Base-by-base conservation (phyloP, 2,329 filamentous ascomycete genomes). In the Hypocrella siamensis region DNA sequence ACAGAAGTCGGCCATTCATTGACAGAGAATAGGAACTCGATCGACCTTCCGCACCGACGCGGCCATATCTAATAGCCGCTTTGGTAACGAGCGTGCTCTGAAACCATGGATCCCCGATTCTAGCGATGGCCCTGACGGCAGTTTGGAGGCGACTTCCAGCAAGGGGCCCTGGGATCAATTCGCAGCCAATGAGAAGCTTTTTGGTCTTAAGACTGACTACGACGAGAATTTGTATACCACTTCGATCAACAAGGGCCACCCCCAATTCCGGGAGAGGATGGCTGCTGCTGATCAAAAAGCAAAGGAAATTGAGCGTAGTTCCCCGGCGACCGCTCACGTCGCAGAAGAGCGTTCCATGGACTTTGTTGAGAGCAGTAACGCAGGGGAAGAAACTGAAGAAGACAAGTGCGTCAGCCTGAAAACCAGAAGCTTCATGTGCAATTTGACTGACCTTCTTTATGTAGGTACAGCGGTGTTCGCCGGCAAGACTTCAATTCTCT, bases 181-280 rank as follows among this genome's bases (percentile, higher is more conserved):
- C 48, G 80, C 82, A 35, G 77, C 71, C 39, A 96, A 96, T 47
- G 82, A 92, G 56, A 69, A 75, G 34, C 72, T 84, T 19, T 96
- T 93, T 48, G 90, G 90, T 22, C 59, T 92, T 25, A 83, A 75
- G 54, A 90, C 80, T 32, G 84, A 85, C 45, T 98, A 96, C 51
- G 76, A 96, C 47, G 90, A 96, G 56, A 85, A 82, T 44, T 74
- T 90, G 27, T 98, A 98, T 58, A 98, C 90, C 2, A 98, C 90
- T 8, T 61, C 72, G 26, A 92, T 98, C 47, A 75, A 98, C 55
- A 83, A 76, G 47, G 80, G 57, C 40, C 76, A 93, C 44, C 86
- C 90, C 1, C 66, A 79, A 33, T 94, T 92, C 55, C 76, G 72
- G 40, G 74, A 83, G 52, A 73, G 78, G 40, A 67, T 80, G 44